Evolutionary conservation across 208 protist species (phyloP).

Genomic region (Leishmania arabica): DNA sequence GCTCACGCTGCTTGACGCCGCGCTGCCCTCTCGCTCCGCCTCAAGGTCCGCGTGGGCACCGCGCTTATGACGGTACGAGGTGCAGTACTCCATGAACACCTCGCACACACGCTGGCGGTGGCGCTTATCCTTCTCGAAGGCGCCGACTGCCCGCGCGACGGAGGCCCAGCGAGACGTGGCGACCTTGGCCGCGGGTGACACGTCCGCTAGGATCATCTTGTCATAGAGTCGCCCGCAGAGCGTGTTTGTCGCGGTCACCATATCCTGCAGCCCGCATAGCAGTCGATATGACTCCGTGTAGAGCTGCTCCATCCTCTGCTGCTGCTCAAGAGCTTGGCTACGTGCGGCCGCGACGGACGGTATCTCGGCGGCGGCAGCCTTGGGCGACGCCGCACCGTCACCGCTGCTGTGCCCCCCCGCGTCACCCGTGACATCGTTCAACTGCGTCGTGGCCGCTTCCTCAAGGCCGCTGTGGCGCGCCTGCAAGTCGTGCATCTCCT

Average conservation of each 20-base stretch:
- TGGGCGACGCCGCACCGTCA: neutral
- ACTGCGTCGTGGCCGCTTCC: neutral
- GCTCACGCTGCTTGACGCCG: neutral
- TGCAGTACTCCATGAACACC: conserved; percentile 81
- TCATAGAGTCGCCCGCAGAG: conserved; percentile 75
- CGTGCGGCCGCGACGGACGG: conserved; percentile 50
- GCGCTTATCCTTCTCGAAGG: conserved; percentile 63
- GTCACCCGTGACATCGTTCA: neutral
- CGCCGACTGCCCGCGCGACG: conserved; percentile 70
- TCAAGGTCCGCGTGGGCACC: neutral
- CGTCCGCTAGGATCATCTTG: conserved; percentile 50
- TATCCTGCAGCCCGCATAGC: conserved; percentile 48
- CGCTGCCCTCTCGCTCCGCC: neutral
- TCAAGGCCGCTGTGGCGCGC: conserved; percentile 13
- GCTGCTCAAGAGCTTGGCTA: conserved; percentile 46
- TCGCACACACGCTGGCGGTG: conserved; percentile 80
- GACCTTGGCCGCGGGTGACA: conserved; percentile 57
- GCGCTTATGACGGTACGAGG: conserved; percentile 32
- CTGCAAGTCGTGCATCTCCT: conserved; percentile 37
- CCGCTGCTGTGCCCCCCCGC: neutral
- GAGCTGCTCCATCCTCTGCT: conserved; percentile 42
- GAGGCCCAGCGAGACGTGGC: conserved; percentile 67
- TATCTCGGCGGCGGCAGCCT: conserved; percentile 18
- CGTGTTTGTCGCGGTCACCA: conserved; percentile 52
- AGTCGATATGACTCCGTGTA: conserved; percentile 69